Evolutionary conservation across 2,329 filamentous ascomycete species (phyloP).

Genomic region (Cladophialophora yegresii): DNA sequence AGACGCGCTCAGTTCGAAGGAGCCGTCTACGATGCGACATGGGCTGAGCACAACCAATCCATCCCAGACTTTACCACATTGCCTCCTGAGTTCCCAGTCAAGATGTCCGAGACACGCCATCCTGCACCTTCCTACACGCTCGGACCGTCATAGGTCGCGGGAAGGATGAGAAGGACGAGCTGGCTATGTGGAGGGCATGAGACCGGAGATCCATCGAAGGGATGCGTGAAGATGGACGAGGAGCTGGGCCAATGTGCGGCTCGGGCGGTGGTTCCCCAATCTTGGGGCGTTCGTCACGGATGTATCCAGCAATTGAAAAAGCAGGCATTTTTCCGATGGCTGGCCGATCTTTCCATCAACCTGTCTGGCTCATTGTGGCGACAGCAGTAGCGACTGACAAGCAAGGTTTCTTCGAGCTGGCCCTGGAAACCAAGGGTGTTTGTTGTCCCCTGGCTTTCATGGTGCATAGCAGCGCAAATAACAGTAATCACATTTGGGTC

Average conservation of each 20-base stretch:
- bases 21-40: constrained; percentile 1
- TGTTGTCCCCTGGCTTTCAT: neutral
- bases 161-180: neutral
- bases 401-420: neutral
- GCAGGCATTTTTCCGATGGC: neutral
- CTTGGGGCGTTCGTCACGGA: neutral
- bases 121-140: neutral
- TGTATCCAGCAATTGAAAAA: neutral
- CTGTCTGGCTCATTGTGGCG: neutral
- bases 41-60: neutral
- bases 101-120: neutral
- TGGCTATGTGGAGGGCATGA: neutral
- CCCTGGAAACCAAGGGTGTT: neutral
- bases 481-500: neutral
- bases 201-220: neutral
- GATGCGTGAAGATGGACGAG: neutral
- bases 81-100: neutral
- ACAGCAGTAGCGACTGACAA: neutral
- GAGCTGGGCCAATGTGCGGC: neutral
- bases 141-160: neutral
- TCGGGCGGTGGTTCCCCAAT: neutral
- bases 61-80: neutral
- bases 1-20: constrained; percentile 9
- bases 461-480: neutral
- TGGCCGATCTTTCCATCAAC: neutral